These are phyloP conservation scores for Fusarium anthophilum DNA, from an alignment of 2,329 filamentous ascomycete species.

Conservation along the genomic window DNA sequence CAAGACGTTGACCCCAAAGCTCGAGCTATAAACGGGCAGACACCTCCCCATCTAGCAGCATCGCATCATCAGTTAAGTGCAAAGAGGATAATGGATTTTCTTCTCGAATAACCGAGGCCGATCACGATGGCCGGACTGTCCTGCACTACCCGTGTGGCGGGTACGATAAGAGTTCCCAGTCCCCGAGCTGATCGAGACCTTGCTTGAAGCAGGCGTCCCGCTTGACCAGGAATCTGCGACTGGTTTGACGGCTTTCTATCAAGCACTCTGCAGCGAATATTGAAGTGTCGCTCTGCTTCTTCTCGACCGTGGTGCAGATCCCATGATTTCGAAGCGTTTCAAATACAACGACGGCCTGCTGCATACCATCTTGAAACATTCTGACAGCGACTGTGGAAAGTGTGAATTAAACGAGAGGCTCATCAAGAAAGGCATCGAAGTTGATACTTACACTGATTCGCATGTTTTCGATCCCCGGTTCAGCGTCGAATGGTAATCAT, in stretches of 20 bases:
- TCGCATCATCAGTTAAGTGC: not conserved
- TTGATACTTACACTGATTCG: not conserved
- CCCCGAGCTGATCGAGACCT: not conserved
- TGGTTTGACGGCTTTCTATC: not conserved
- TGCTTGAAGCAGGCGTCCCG: not conserved
- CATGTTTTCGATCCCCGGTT: not conserved
- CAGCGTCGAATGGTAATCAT: not conserved
- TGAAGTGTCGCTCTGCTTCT: not conserved
- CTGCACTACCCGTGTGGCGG: conserved; percentile 1
- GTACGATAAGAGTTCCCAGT: not conserved
- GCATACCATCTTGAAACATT: conserved; percentile 1
- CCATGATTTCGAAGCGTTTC: conserved; percentile 1
- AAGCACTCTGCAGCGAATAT: not conserved
- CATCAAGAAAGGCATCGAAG: not conserved
- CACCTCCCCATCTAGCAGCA: conserved; percentile 10
- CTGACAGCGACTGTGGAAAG: not conserved
- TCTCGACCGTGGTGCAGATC: conserved; percentile 5
- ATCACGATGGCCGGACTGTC: not conserved
- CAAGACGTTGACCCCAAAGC: not conserved
- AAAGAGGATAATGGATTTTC: not conserved
- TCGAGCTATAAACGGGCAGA: not conserved
- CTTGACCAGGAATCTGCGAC: not conserved
- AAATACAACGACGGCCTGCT: conserved; percentile 11
- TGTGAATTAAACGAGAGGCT: not conserved
- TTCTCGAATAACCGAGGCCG: not conserved